A percentile compares a stretch with the other conserved stretches of the same genome.
Evolutionary conservation across 768 basidiomycete species (phyloP).

Genomic region (Crassisporium funariophilum): DNA sequence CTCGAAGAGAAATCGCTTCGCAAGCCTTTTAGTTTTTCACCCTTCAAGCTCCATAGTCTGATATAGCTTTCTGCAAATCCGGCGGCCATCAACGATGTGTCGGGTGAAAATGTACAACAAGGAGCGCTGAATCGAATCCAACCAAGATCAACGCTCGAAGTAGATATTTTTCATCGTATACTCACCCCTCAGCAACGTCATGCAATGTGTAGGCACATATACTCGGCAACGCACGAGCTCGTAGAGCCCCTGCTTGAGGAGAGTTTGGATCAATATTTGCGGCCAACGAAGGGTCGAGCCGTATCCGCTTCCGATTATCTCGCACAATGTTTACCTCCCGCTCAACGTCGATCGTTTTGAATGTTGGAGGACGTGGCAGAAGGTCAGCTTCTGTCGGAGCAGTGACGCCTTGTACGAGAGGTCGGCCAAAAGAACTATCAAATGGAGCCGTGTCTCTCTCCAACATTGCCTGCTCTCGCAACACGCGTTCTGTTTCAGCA

Average conservation of each 20-base stretch:
- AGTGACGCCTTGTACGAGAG: constrained; percentile 53
- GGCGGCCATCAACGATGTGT: constrained; percentile 90
- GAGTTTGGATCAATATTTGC: constrained; percentile 58
- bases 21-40: constrained; percentile 79
- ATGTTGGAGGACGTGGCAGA: constrained; percentile 78
- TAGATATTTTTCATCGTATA: background rate
- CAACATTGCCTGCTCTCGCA: constrained; percentile 81
- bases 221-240: constrained; percentile 79
- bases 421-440: constrained; percentile 59
- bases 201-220: constrained; percentile 95
- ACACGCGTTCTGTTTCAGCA: constrained; percentile 74
- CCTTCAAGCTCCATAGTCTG: constrained; percentile 92
- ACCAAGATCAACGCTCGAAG: constrained; percentile 7
- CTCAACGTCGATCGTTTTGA: constrained; percentile 85
- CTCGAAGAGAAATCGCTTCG: constrained; percentile 74
- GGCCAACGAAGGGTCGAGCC: constrained; percentile 75
- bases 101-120: constrained; percentile 85
- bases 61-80: constrained; percentile 97
- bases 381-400: constrained; percentile 73
- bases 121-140: constrained; percentile 58
- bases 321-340: constrained; percentile 88
- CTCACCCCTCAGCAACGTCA: constrained; percentile 93
- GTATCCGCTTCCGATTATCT: constrained; percentile 90
- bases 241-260: constrained; percentile 56
- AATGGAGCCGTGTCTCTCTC: constrained; percentile 72